These are phyloP conservation scores for Colletotrichum godetiae DNA, from an alignment of 2,329 filamentous ascomycete species.

Conservation along the genomic window DNA sequence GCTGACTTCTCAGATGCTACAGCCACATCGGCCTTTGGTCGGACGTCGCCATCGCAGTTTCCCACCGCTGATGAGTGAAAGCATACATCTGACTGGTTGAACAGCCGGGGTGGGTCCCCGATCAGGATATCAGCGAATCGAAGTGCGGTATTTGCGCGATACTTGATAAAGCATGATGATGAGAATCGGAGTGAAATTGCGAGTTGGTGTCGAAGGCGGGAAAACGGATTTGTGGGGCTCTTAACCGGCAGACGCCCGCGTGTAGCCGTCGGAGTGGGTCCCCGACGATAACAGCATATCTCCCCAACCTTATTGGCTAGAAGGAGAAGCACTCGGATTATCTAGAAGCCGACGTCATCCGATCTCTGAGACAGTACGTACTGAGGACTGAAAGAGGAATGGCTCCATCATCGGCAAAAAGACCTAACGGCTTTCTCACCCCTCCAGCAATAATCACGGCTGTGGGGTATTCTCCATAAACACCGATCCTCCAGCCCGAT, in stretches of 20 bases:
- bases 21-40: constrained; percentile 22
- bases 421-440: not conserved
- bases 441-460: not conserved
- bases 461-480: constrained; percentile 4
- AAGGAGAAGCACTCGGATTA: not conserved
- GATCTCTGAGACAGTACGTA: not conserved
- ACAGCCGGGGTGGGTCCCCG: constrained; percentile 31
- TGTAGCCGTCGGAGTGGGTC: constrained; percentile 32
- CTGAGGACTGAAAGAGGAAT: not conserved
- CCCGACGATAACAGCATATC: constrained; percentile 4
- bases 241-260: not conserved
- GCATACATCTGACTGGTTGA: not conserved
- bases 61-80: not conserved
- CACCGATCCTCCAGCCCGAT: constrained; percentile 1
- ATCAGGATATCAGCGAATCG: constrained; percentile 18
- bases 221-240: not conserved
- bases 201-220: not conserved
- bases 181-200: constrained; percentile 4
- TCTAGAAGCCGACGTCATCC: not conserved
- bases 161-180: constrained; percentile 27
- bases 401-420: constrained; percentile 13
- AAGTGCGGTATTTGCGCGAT: not conserved
- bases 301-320: not conserved
- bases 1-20: not conserved
- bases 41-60: not conserved